Evolutionary conservation across 2,329 filamentous ascomycete genomes (phyloP).

Genomic region (Calonectria pauciramosa): DNA sequence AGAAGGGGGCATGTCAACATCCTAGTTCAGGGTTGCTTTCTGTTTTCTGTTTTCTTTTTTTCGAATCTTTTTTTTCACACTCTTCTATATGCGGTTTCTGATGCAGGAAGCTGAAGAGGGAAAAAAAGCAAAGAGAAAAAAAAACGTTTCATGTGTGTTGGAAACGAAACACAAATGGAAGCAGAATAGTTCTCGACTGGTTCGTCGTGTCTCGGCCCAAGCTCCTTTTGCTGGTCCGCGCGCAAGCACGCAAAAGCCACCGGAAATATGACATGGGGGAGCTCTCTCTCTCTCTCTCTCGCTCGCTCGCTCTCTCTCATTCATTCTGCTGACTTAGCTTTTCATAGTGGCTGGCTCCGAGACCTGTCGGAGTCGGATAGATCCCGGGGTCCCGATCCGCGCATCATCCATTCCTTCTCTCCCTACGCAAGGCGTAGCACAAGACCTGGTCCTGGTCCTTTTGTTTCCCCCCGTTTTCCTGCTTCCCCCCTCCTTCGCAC

Average conservation of each 20-base stretch:
- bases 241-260: not conserved
- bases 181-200: not conserved
- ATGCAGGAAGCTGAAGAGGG: not conserved
- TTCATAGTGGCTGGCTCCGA: not conserved
- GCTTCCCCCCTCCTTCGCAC: not conserved
- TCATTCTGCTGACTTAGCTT: no score
- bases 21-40: not conserved
- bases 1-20: not conserved
- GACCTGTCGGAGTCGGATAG: constrained; percentile 21
- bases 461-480: not conserved
- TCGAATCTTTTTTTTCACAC: not conserved
- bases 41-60: no score
- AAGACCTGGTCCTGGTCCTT: not conserved
- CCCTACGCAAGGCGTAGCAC: not conserved
- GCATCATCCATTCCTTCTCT: not conserved
- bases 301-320: no score
- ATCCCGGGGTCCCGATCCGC: constrained; percentile 16
- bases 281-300: not conserved
- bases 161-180: not conserved
- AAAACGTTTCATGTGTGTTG: not conserved
- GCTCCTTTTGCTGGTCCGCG: not conserved
- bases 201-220: constrained; percentile 4
- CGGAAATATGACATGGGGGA: not conserved
- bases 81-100: not conserved
- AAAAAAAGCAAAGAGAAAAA: not conserved